Base-by-base conservation (phyloP, 306 rosid species). In the Ceratonia siliqua region DNA sequence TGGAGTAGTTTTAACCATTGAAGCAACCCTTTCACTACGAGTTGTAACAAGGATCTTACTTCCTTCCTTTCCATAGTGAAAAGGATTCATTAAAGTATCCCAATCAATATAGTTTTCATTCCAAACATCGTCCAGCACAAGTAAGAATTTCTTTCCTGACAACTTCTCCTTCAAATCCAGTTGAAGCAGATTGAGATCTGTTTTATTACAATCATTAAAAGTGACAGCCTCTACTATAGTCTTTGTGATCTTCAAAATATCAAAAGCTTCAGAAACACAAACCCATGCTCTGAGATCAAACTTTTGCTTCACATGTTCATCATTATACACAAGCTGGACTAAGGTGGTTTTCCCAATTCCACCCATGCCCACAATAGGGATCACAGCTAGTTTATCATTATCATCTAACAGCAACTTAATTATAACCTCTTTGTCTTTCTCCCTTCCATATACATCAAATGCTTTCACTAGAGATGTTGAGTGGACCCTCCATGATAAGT, bases 121-220 rank as follows among this genome's bases (percentile, higher is more conserved):
- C 83, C 83, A 73, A 8, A 79, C 18, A n/a, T 72, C 74, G 1
- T 79, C 82, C 0, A 79, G 15, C 6, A 72, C 13, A 11, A 72
- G 2, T 1, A 79, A 11, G 5, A 72, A 78, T 54, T 21, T 63
- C 1, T 53, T 78, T 5, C 43, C 32, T 0, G 12, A 1, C 2
- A 79, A 32, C 25, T 13, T 20, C 56, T 62, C 35, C 14, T 10
- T 15, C 68, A 62, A 38, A 62, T 62, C 32, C 20, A 20, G 28
- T 36, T 38, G 68, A 62, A 62, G 68, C 4, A 62, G 18, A 20
- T 62, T 36, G 0, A 62, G 30, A 20, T 53, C 32, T 5, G 1
- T 21, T 0, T 0, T 53, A 7, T 53, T 15, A 18, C 7, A 0
- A 5, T 7, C 1, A 18, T 2, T 10, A 1, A 7, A 1, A 8